Conservation (phyloP, 441 rosid species). For the Syzygium malaccense region DNA sequence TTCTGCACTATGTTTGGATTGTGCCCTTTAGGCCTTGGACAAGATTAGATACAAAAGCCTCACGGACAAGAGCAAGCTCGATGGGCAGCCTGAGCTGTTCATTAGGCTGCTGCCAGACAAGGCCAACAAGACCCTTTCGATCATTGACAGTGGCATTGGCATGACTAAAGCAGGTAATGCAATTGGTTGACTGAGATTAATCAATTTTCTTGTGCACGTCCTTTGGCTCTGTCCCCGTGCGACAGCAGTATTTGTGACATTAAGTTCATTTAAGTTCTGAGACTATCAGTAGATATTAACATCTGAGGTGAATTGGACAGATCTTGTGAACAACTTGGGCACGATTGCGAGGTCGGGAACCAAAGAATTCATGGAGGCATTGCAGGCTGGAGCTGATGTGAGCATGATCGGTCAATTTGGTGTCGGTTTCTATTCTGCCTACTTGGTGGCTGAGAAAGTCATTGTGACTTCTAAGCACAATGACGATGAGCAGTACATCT, state of each 20-base stretch:
- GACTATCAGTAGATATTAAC: not conserved
- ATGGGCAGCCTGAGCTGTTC: conserved; percentile 1
- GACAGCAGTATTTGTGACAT: not conserved
- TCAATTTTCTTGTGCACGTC: not conserved
- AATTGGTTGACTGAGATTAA: not conserved
- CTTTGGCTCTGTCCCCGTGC: not conserved
- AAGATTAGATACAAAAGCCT: not conserved
- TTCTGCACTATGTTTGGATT: not conserved
- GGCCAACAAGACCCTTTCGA: not conserved
- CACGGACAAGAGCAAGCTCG: conserved; percentile 2
- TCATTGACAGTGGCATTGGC: not conserved
- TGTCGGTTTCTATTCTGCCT: conserved; percentile 2
- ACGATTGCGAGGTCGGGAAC: not conserved
- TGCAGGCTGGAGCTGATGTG: conserved; percentile 3
- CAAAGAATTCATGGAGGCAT: conserved; percentile 1
- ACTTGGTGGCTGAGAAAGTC: conserved; percentile 2
- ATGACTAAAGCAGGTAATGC: conserved; percentile 3
- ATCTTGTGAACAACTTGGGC: conserved; percentile 1
- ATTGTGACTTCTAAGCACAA: conserved; percentile 1
- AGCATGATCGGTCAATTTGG: conserved; percentile 6
- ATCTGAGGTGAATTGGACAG: not conserved
- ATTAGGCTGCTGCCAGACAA: conserved; percentile 1
- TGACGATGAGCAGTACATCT: not conserved
- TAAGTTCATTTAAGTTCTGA: not conserved
- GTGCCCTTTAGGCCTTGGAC: not conserved